Conservation (phyloP, 805 yeast genomes). For the Vanderwaltozyma verrucispora region DNA sequence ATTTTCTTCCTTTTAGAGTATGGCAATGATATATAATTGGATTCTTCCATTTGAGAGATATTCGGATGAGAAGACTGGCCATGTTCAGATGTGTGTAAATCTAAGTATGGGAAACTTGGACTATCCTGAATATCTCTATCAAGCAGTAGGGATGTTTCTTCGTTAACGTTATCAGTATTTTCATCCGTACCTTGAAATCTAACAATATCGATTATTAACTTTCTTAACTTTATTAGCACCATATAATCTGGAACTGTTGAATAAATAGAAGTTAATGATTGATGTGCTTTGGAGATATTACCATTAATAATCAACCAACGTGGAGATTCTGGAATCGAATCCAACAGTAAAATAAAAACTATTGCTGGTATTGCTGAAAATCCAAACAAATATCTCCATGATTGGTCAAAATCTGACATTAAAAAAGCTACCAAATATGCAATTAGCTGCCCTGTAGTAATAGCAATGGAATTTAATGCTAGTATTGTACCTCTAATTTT, state of each 20-base stretch:
- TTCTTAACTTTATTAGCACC: slow-evolving; percentile 35
- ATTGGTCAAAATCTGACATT: slow-evolving; percentile 16
- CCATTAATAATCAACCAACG: slow-evolving; percentile 32
- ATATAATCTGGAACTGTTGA: slow-evolving; percentile 30
- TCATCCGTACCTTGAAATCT: slow-evolving; percentile 17
- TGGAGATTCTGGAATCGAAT: slow-evolving; percentile 44
- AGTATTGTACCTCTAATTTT: slow-evolving; percentile 31
- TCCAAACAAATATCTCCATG: slow-evolving; percentile 34
- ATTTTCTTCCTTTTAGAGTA: too few species aligned
- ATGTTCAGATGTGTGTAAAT: too few species aligned
- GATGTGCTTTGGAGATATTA: slow-evolving; percentile 29
- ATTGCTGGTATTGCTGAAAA: slow-evolving; percentile 35
- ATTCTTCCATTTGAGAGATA: neutral
- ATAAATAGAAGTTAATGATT: slow-evolving; percentile 35
- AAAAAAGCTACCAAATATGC: slow-evolving; percentile 32
- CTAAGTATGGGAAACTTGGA: too few species aligned
- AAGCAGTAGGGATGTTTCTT: neutral
- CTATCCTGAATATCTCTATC: too few species aligned
- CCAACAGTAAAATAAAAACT: slow-evolving; percentile 28
- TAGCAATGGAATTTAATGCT: slow-evolving; percentile 33
- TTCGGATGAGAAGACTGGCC: neutral
- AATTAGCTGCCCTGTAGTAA: slow-evolving; percentile 42
- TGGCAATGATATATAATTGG: too few species aligned
- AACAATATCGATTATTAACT: slow-evolving; percentile 37
- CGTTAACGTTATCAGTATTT: too few species aligned